Base-by-base conservation (phyloP, 2,329 filamentous ascomycete species). In the Thielaviopsis ethacetica region DNA sequence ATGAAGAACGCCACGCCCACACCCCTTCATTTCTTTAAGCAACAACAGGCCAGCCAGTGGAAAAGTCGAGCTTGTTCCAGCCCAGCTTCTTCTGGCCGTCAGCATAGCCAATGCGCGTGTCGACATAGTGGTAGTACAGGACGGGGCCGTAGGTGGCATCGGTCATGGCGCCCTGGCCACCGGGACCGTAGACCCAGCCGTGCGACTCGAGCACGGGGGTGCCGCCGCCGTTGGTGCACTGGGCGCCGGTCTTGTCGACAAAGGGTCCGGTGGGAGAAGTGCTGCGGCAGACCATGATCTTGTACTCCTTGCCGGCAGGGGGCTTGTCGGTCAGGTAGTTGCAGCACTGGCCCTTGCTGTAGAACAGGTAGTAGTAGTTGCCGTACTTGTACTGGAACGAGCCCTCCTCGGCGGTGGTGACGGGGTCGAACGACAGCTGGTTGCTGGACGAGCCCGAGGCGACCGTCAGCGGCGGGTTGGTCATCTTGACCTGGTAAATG, bases 351-450 rank as follows among this genome's bases (percentile, higher is more conserved):
- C 83, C 84, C 1, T 71, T 71, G 7, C 76, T 81, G 67, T 77
- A 83, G 67, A 86, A 84, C 12, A 86, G 71, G 65, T 84, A 87
- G 66, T 82, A 85, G 65, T 77, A 83, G 21, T 69, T 71, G 13
- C 71, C 74, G 56, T 79, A 71, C 64, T 79, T 72, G 63, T 77
- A 79, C 64, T 84, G 72, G 63, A 73, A 83, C 1, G 75, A 61
- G 0, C 73, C 83, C 68, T 86, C 83, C 44, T 77, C 70, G 0
- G 80, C 73, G 63, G 81, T 77, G 0, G 68, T 68, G 1, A 75
- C 76, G 1, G 68, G 70, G 62, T 82, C 73, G 67, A 76, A 83
- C 1, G 77, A 75, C 56, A 85, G 69, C 56, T 82, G 75, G 60
- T 73, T 66, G 0, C 66, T 19, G 19, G 51, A 27, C 26, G 51